Percentiles rank a stretch among this genome's conserved stretches.
These are phyloP conservation scores for Abrus pulchellus DNA, from an alignment of 306 rosid genomes.

Conservation along the genomic window DNA sequence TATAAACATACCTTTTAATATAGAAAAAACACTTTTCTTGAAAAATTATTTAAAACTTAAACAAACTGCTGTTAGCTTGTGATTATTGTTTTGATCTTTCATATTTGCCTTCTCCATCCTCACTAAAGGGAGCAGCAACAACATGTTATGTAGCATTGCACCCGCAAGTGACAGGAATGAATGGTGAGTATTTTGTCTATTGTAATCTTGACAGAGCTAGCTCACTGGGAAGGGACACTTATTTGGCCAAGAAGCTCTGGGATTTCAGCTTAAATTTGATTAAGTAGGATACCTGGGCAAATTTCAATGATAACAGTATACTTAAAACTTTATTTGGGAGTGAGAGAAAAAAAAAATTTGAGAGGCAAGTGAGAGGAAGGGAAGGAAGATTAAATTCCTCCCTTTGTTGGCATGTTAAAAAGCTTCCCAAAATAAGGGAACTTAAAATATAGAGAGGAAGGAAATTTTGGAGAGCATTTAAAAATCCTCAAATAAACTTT, in stretches of 20 bases:
- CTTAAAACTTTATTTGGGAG: too few species aligned
- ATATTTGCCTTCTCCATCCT: neutral
- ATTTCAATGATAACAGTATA: too few species aligned
- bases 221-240: conserved; percentile 51
- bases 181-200: conserved; percentile 70
- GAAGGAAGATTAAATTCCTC: too few species aligned
- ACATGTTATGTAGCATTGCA: conserved; percentile 86
- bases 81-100: neutral
- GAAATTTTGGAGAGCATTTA: too few species aligned
- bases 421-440: too few species aligned
- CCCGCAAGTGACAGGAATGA: conserved; percentile 69
- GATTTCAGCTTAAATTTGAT: conserved; percentile 66
- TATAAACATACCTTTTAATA: neutral
- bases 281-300: conserved; percentile 15
- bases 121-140: conserved; percentile 85
- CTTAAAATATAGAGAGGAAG: too few species aligned
- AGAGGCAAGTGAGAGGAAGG: too few species aligned
- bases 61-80: neutral
- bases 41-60: neutral
- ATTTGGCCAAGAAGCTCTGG: conserved; percentile 80
- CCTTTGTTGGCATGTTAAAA: too few species aligned
- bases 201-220: conserved; percentile 59
- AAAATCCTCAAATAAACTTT: too few species aligned
- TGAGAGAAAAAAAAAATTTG: too few species aligned
- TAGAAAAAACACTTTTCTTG: neutral